A percentile compares a stretch with the other conserved stretches of the same genome.
These are phyloP conservation scores for Malus orientalis DNA, from an alignment of 306 rosid genomes.

Conservation along the genomic window DNA sequence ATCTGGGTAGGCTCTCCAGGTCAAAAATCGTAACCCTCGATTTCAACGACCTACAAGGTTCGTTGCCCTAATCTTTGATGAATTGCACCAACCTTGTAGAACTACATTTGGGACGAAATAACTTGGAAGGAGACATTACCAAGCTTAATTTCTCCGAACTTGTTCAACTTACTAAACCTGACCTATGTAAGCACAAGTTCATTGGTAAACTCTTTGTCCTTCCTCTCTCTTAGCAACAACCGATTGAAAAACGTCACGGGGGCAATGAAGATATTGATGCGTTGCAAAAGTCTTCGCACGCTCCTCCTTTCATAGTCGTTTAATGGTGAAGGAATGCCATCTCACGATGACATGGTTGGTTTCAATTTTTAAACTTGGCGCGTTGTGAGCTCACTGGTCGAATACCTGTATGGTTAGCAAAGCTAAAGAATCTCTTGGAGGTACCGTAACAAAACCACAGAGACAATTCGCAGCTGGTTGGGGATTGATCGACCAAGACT, in stretches of 20 bases:
- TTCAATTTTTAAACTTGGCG: background rate
- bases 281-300: background rate
- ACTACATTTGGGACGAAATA: background rate
- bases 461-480: background rate
- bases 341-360: background rate
- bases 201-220: background rate
- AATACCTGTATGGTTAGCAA: background rate
- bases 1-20: background rate
- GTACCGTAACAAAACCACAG: background rate
- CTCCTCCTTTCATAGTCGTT: accelerated
- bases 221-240: background rate
- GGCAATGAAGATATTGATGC: background rate
- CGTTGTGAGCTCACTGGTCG: background rate
- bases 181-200: accelerated
- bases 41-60: background rate
- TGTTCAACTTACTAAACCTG: background rate
- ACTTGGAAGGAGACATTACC: background rate
- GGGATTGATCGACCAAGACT: background rate
- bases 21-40: background rate
- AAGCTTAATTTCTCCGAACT: background rate
- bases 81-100: background rate
- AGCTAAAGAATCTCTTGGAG: background rate
- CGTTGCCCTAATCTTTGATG: background rate
- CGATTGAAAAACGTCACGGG: background rate
- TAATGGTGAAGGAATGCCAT: background rate